Conservation (phyloP, 352 stramenopile genomes). For the Globisporangium paroecandrum region DNA sequence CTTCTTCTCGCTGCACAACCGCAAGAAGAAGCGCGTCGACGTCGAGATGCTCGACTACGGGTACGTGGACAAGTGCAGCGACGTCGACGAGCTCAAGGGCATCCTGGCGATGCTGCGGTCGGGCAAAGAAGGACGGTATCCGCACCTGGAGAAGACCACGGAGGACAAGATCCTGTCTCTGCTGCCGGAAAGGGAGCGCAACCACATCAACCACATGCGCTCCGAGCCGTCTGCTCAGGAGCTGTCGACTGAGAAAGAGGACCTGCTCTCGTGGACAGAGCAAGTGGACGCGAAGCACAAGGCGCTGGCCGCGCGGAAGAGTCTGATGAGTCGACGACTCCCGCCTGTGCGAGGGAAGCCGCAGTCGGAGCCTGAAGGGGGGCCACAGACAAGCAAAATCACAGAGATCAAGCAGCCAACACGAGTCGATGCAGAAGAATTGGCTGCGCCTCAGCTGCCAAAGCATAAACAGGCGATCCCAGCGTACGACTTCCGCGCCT, state of each 20-base stretch:
- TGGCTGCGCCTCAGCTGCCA: constrained; percentile 18
- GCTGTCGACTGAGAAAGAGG: constrained; percentile 45
- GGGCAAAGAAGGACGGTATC: constrained; percentile 89
- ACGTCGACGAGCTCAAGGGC: constrained; percentile 84
- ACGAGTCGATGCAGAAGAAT: background rate
- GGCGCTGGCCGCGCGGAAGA: constrained; percentile 34
- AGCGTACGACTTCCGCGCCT: constrained; percentile 90
- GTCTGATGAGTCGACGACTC: constrained; percentile 12
- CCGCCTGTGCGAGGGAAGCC: constrained; percentile 60
- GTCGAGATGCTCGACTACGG: constrained; percentile 92
- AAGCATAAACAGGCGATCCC: constrained; percentile 47
- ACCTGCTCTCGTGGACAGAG: constrained; percentile 62
- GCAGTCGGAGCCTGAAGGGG: background rate
- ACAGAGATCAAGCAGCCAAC: constrained; percentile 8
- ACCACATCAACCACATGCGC: constrained; percentile 70
- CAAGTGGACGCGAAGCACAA: constrained; percentile 58
- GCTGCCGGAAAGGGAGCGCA: constrained; percentile 72
- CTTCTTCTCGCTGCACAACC: constrained; percentile 75
- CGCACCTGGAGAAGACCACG: constrained; percentile 76
- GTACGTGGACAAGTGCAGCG: constrained; percentile 82
- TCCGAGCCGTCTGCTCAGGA: constrained; percentile 53
- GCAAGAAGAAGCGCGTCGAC: constrained; percentile 63
- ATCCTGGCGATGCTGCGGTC: constrained; percentile 83
- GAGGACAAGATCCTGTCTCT: constrained; percentile 79
- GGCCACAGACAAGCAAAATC: background rate